Conservation (phyloP, 805 yeast species). For the Metschnikowia bowlesiae region DNA sequence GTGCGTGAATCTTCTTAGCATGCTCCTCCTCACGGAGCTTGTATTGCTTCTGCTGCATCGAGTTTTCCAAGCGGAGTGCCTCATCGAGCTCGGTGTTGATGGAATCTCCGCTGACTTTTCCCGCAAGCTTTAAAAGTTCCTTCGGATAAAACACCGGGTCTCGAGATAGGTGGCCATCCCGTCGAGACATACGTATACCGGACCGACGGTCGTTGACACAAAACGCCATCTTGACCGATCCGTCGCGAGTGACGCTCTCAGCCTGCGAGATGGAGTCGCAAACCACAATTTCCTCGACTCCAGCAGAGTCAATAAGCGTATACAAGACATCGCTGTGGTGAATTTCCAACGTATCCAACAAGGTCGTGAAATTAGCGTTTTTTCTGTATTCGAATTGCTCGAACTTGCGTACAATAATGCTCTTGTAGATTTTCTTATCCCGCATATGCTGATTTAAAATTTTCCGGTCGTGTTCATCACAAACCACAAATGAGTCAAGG, state of each 20-base stretch:
- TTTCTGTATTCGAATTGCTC: slow-evolving; percentile 54
- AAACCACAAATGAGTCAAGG: slow-evolving; percentile 64
- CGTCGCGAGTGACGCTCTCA: slow-evolving; percentile 29
- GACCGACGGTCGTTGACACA: slow-evolving; percentile 40
- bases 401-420: slow-evolving; percentile 47
- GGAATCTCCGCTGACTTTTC: slow-evolving; percentile 14
- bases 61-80: slow-evolving; percentile 14
- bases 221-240: slow-evolving; percentile 36
- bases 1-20: slow-evolving; percentile 9
- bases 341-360: slow-evolving; percentile 60
- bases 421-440: slow-evolving; percentile 26
- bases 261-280: slow-evolving; percentile 51
- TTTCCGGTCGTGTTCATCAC: slow-evolving; percentile 54
- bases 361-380: slow-evolving; percentile 24
- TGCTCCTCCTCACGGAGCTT: slow-evolving; percentile 13
- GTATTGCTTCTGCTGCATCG: slow-evolving; percentile 13
- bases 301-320: slow-evolving; percentile 58
- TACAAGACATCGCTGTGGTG: slow-evolving; percentile 52
- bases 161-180: slow-evolving; percentile 42
- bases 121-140: slow-evolving; percentile 27
- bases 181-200: slow-evolving; percentile 36
- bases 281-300: slow-evolving; percentile 56
- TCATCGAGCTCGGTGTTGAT: slow-evolving; percentile 16
- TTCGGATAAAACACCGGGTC: slow-evolving; percentile 50
- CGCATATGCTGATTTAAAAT: slow-evolving; percentile 31